phyloP scores from a whole-genome alignment of 331 rosid species.

The Malus hybrid region DNA sequence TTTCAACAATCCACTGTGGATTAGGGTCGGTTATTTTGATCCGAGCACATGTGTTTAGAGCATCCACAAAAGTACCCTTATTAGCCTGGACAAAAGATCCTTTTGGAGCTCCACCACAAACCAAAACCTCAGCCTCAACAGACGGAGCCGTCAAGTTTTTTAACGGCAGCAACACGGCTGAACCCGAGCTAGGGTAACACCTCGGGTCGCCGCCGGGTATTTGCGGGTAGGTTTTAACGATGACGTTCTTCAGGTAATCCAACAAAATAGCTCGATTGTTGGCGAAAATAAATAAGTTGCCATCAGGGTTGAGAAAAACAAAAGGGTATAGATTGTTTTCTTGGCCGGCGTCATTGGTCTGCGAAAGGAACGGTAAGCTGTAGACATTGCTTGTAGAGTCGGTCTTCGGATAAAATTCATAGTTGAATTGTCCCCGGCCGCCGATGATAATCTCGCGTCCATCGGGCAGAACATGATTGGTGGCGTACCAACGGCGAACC shows the following conservation, averaged over 20 bases:
- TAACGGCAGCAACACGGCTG: constrained; percentile 66
- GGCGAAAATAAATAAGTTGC: constrained; percentile 63
- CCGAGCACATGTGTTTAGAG: constrained; percentile 52
- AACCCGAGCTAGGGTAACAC: constrained; percentile 71
- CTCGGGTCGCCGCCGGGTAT: constrained; percentile 75
- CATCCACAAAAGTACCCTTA: constrained; percentile 12
- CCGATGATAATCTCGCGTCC: too few relatives aligned
- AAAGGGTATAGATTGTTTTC: too few relatives aligned
- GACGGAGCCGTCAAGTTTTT: constrained; percentile 13
- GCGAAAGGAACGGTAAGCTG: too few relatives aligned
- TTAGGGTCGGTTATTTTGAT: constrained; percentile 50
- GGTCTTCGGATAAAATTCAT: too few relatives aligned
- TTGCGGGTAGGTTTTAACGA: constrained; percentile 38
- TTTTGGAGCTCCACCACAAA: constrained; percentile 75
- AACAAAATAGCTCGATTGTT: constrained; percentile 55
- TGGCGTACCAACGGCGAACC: neutral
- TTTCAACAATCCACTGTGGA: constrained; percentile 54
- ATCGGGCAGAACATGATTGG: too few relatives aligned
- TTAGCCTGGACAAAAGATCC: constrained; percentile 15
- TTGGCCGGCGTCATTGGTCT: too few relatives aligned
- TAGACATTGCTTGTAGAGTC: too few relatives aligned
- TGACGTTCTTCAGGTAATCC: constrained; percentile 28
- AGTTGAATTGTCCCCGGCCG: too few relatives aligned
- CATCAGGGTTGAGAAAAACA: neutral
- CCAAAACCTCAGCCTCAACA: constrained; percentile 51